Evolutionary conservation across 495 filamentous ascomycete species (phyloP).

Genomic region (Parmelia sp.): DNA sequence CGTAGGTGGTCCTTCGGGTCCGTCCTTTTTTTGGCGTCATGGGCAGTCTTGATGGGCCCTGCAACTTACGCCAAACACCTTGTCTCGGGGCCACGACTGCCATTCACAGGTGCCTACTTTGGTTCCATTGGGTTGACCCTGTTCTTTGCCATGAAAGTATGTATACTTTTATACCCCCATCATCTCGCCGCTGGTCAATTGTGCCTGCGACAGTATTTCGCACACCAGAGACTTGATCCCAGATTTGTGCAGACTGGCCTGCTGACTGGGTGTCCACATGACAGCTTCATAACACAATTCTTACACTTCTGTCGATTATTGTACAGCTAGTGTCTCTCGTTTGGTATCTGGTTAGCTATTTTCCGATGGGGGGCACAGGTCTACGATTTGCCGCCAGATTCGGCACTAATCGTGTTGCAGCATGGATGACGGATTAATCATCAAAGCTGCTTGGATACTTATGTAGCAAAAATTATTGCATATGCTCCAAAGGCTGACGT

Average conservation of each 20-base stretch:
- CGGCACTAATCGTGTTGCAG: conserved; percentile 71
- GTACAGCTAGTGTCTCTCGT: conserved; percentile 73
- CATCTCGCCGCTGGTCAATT: conserved; percentile 7
- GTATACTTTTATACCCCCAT: conserved; percentile 35
- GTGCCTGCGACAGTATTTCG: conserved; percentile 7
- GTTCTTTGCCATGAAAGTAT: conserved; percentile 85
- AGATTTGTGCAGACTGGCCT: conserved; percentile 10
- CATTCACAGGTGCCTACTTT: conserved; percentile 96
- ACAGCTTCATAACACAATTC: conserved; percentile 70
- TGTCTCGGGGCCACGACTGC: conserved; percentile 73
- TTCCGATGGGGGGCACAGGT: conserved; percentile 90
- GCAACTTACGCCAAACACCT: conserved; percentile 75
- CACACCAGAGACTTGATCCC: not conserved
- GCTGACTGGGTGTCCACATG: conserved; percentile 23
- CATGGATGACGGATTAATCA: conserved; percentile 78
- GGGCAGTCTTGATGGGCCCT: conserved; percentile 90
- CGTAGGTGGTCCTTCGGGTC: conserved; percentile 91
- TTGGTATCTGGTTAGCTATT: conserved; percentile 97
- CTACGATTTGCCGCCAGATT: conserved; percentile 80
- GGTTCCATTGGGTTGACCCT: conserved; percentile 85
- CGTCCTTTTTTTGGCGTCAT: conserved; percentile 82
- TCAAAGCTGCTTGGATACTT: conserved; percentile 1
- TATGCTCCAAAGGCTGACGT: not conserved
- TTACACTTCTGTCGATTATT: conserved; percentile 77
- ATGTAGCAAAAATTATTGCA: conserved; percentile 1